Evolutionary conservation across 805 yeast species (phyloP).

Genomic region (Suhomyces faveliae): DNA sequence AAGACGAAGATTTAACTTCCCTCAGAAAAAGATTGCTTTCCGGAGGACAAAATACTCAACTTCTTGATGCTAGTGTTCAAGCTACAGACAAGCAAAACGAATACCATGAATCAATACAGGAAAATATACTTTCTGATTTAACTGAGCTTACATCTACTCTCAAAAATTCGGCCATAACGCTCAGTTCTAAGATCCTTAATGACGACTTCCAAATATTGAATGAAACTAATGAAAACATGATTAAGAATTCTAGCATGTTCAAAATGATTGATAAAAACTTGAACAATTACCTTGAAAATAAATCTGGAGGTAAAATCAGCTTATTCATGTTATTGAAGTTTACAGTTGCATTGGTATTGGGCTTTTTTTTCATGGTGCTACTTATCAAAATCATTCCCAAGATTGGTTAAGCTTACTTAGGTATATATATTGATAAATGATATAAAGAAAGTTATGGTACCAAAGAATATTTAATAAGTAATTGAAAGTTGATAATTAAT

Average conservation of each 20-base stretch:
- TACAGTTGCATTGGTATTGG: constrained; percentile 22
- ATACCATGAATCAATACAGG: constrained; percentile 47
- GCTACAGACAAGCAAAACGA: constrained; percentile 25
- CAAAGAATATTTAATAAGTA: background rate
- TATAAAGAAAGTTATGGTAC: background rate
- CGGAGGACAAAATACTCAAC: constrained; percentile 18
- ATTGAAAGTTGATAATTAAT: constrained; percentile 6
- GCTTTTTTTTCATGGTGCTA: constrained; percentile 32
- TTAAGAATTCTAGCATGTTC: constrained; percentile 29
- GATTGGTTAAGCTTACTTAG: constrained; percentile 18
- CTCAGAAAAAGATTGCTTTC: constrained; percentile 25
- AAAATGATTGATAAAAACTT: constrained; percentile 35
- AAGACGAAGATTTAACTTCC: constrained; percentile 20
- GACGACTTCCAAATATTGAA: constrained; percentile 36
- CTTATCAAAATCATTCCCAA: constrained; percentile 37
- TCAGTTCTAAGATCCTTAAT: constrained; percentile 33
- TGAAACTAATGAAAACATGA: constrained; percentile 35
- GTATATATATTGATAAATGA: background rate
- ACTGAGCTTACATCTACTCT: constrained; percentile 47
- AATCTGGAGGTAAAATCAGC: constrained; percentile 41
- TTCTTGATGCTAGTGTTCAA: constrained; percentile 10
- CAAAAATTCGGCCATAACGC: constrained; percentile 45
- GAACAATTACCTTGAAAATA: constrained; percentile 36
- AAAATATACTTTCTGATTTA: constrained; percentile 48
- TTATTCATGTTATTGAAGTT: constrained; percentile 37